Base-by-base conservation (phyloP, 2,329 filamentous ascomycete genomes). In the Truncatella angustata region DNA sequence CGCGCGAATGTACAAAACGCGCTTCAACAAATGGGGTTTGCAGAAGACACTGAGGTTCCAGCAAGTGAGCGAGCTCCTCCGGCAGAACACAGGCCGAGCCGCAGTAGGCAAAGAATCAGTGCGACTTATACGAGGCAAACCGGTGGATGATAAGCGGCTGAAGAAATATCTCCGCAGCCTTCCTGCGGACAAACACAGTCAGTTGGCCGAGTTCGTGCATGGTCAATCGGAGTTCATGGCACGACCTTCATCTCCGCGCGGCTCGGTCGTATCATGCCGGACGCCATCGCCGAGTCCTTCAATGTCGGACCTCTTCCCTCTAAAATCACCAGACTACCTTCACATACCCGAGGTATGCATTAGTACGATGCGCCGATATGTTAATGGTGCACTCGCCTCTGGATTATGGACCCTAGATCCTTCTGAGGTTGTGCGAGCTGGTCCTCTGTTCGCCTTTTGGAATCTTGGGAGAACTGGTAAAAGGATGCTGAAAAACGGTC, bases 11-110 rank as follows among this genome's bases (percentile, higher is more conserved):
- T 49, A 49, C 45, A 49, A 49, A 30, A n/a, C 34, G 11, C 28
- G 45, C 10, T 36, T 49, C 16, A 20, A 36, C 5, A 49, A 49
- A 49, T 49, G 45, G 45, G 45, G 45, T 5, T 16, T 49, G 9
- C 45, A 37, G 20, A 49, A 49, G 16, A 49, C 28, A 6, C 21
- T 49, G 16, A 16, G 34, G 21, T 37, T 36, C 23, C 14, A 37
- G 7, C n/a, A 49, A 14, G 45, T 49, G 21, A 16, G 34, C 20
- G 45, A 49, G 16, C 32, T 49, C 14, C 45, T 49, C n/a, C 45
- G 45, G 20, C 45, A 36, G 14, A 49, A 49, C 32, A 49, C 5
- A 18, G n/a, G 14, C 28, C 45, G 21, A n/a, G 34, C 34, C 18
- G 32, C 18, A 9, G 32, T 20, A 9, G 28, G 30, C 45, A 49